These are phyloP conservation scores for Coemansia nantahalensis DNA, from an alignment of 192 early-diverging fungal species.

Conservation along the genomic window DNA sequence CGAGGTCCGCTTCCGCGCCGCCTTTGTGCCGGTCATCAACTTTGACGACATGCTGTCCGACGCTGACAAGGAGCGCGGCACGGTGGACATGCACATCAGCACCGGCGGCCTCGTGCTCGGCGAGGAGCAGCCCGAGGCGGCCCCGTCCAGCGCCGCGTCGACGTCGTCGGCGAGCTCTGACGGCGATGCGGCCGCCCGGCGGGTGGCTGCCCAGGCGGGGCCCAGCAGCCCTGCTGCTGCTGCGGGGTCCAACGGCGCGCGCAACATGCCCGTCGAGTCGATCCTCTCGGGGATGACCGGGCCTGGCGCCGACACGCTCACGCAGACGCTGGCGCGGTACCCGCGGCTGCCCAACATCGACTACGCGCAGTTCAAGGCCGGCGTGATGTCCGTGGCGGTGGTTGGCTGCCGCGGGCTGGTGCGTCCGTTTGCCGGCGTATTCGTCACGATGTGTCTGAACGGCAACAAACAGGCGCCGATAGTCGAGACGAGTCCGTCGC, in stretches of 20 bases:
- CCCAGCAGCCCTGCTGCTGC: neutral
- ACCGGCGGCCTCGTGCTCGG: conserved; percentile 44
- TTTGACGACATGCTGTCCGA: conserved; percentile 53
- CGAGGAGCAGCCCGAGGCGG: conserved; percentile 23
- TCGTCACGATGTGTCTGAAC: conserved; percentile 48
- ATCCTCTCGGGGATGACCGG: conserved; percentile 48
- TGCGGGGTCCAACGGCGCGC: neutral
- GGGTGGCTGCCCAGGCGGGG: neutral
- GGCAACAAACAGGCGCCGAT: conserved; percentile 48
- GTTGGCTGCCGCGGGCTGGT: conserved; percentile 49
- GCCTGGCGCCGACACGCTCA: conserved; percentile 23
- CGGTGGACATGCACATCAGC: conserved; percentile 36
- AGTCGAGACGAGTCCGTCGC: conserved; percentile 44
- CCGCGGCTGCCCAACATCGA: conserved; percentile 53
- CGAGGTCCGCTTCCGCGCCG: conserved; percentile 57
- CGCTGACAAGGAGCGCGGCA: conserved; percentile 32
- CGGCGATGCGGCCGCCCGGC: neutral
- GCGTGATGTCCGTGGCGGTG: conserved; percentile 40
- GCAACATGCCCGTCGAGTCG: conserved; percentile 18
- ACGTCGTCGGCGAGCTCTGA: conserved; percentile 12
- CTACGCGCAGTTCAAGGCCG: conserved; percentile 47
- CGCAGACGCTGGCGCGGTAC: conserved; percentile 43
- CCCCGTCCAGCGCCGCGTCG: conserved; percentile 2
- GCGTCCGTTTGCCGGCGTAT: conserved; percentile 50
- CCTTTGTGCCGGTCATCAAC: conserved; percentile 59